Conservation (phyloP, 1,284 basidiomycete genomes). For the Kalmanozyma brasiliensis region DNA sequence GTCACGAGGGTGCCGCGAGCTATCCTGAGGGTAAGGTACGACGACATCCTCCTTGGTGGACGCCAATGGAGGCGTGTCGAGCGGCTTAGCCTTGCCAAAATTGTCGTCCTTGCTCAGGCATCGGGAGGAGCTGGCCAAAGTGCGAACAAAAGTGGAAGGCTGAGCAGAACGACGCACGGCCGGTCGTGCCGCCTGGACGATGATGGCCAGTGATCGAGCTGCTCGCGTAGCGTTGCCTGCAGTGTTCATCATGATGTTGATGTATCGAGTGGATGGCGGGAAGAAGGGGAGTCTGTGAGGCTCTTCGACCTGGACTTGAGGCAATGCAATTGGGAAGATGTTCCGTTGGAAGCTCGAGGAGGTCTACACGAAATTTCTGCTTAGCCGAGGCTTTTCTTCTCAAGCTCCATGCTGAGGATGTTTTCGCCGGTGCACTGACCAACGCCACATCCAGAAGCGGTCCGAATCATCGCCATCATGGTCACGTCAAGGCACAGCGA, state of each 20-base stretch:
- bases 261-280: not conserved
- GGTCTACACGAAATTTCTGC: conserved; percentile 3
- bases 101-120: conserved; percentile 23
- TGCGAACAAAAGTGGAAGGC: conserved; percentile 13
- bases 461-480: too few species aligned
- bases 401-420: conserved; percentile 2
- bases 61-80: conserved; percentile 29
- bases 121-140: conserved; percentile 34
- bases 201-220: conserved; percentile 15
- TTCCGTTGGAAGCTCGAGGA: conserved; percentile 22
- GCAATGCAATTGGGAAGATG: not conserved
- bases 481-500: too few species aligned
- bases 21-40: conserved; percentile 38
- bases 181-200: conserved; percentile 18
- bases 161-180: conserved; percentile 7
- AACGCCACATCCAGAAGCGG: not conserved
- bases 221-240: conserved; percentile 22
- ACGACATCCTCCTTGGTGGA: conserved; percentile 40
- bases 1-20: conserved; percentile 44
- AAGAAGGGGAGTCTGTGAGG: too few species aligned
- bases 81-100: conserved; percentile 28
- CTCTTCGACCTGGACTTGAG: too few species aligned
- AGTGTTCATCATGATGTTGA: conserved; percentile 13
- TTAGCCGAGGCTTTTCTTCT: conserved; percentile 20
- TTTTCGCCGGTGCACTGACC: conserved; percentile 24